These are phyloP conservation scores for Lepiota venenata DNA, from an alignment of 768 basidiomycete species.

Conservation along the genomic window DNA sequence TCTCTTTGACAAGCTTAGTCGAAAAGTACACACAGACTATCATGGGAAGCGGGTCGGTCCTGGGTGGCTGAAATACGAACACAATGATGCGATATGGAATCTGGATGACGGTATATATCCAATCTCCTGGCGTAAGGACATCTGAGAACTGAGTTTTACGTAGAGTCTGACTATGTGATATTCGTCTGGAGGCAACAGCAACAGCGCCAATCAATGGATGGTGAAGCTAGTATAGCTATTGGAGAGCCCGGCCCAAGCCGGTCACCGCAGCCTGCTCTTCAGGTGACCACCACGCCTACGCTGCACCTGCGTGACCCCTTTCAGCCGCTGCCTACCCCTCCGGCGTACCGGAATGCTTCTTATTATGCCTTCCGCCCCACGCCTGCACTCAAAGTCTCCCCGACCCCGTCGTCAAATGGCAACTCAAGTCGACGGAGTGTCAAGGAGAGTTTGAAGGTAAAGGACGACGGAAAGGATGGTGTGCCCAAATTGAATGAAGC, in stretches of 20 bases:
- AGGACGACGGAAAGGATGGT: constrained; percentile 36
- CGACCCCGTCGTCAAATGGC: not conserved
- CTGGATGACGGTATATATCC: constrained; percentile 75
- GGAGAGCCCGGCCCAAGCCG: constrained; percentile 8
- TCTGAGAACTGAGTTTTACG: not conserved
- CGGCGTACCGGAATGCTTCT: constrained; percentile 65
- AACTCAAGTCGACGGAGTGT: constrained; percentile 34
- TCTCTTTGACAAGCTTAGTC: constrained; percentile 68
- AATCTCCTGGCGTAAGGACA: not conserved
- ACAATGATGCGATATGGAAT: constrained; percentile 75
- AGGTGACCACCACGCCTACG: constrained; percentile 39
- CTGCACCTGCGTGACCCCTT: constrained; percentile 63
- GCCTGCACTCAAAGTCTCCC: constrained; percentile 26
- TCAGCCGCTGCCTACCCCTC: constrained; percentile 52
- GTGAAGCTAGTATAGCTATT: not conserved
- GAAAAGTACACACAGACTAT: constrained; percentile 59
- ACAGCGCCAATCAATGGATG: constrained; percentile 6
- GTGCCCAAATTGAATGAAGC: constrained; percentile 65
- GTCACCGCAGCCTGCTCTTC: constrained; percentile 13
- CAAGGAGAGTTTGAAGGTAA: constrained; percentile 15
- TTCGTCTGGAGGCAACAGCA: constrained; percentile 68
- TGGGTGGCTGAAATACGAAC: constrained; percentile 88
- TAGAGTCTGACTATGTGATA: constrained; percentile 86
- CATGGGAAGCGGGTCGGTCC: constrained; percentile 60
- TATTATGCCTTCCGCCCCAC: constrained; percentile 63